phyloP scores from a whole-genome alignment of 257 asterid species.

The Avicennia marina region DNA sequence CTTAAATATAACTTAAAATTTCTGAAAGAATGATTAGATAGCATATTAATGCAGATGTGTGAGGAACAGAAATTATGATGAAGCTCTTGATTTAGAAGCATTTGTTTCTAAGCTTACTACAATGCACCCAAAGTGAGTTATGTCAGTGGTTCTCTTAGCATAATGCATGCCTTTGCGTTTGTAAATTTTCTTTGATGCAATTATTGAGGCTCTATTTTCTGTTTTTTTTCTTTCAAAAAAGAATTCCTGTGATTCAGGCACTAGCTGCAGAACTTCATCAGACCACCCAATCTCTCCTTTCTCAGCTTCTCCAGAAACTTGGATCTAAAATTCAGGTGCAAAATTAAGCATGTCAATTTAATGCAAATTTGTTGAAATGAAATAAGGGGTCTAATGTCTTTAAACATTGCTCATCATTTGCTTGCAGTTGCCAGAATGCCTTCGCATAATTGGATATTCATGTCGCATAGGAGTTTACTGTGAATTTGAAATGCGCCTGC shows the following conservation, averaged over 20 bases:
- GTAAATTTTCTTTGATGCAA: conserved; percentile 22
- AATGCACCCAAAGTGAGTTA: conserved; percentile 92
- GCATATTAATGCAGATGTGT: conserved; percentile 60
- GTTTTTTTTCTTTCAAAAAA: conserved; percentile 28
- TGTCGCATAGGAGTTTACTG: conserved; percentile 94
- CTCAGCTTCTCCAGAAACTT: conserved; percentile 93
- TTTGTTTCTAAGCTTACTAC: conserved; percentile 84
- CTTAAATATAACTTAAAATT: not conserved
- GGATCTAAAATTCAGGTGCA: conserved; percentile 94
- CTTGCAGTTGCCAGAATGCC: conserved; percentile 93
- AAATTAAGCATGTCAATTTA: conserved; percentile 13
- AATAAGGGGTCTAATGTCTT: too few relatives aligned
- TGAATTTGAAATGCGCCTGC: conserved; percentile 95
- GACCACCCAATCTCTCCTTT: conserved; percentile 93
- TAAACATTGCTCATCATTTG: not conserved
- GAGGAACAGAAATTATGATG: conserved; percentile 93
- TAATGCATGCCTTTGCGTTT: conserved; percentile 23
- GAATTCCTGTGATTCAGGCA: conserved; percentile 95
- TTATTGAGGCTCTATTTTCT: conserved; percentile 31
- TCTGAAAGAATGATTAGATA: conserved; percentile 21
- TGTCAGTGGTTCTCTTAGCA: conserved; percentile 16
- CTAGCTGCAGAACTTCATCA: conserved; percentile 86
- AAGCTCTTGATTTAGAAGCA: conserved; percentile 97
- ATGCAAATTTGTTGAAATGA: too few relatives aligned
- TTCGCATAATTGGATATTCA: conserved; percentile 88